These are phyloP conservation scores for Isabelozyma gotoi DNA, from an alignment of 805 yeast genomes.

Conservation along the genomic window DNA sequence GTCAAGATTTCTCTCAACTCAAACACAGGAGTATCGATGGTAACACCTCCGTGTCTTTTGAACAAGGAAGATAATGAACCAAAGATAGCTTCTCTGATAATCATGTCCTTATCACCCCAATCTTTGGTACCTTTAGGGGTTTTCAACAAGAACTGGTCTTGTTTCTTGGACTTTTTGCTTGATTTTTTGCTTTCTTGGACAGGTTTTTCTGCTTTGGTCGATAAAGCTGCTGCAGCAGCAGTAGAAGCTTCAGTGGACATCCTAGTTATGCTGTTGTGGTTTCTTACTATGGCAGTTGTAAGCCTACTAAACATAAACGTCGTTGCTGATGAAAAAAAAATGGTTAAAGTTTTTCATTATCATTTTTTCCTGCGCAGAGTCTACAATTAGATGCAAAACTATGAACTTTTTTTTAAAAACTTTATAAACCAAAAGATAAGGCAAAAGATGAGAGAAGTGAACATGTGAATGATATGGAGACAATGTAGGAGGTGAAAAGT, in stretches of 20 bases:
- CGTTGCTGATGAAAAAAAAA: neutral
- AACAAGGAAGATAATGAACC: conserved; percentile 68
- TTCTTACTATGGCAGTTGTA: neutral
- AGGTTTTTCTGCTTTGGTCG: conserved; percentile 6
- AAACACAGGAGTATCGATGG: conserved; percentile 97
- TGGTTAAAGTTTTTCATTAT: neutral
- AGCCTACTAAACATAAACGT: conserved; percentile 15
- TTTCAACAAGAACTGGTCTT: conserved; percentile 69
- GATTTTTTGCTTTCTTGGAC: conserved; percentile 10
- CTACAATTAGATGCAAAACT: neutral
- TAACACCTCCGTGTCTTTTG: conserved; percentile 96
- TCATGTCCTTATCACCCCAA: conserved; percentile 98
- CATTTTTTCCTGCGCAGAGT: neutral
- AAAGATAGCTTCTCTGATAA: conserved; percentile 86
- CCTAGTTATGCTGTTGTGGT: conserved; percentile 7
- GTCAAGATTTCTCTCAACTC: conserved; percentile 93
- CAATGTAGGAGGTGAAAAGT: too few species aligned
- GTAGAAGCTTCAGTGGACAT: conserved; percentile 21
- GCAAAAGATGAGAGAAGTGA: too few species aligned
- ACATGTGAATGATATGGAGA: too few species aligned
- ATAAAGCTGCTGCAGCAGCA: conserved; percentile 7
- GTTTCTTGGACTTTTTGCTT: conserved; percentile 38
- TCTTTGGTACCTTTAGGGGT: conserved; percentile 97
- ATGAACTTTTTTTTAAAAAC: neutral
- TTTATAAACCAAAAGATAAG: neutral